These are phyloP conservation scores for Panicum miliaceum DNA, from an alignment of 176 grass and related monocot species.

Conservation along the genomic window DNA sequence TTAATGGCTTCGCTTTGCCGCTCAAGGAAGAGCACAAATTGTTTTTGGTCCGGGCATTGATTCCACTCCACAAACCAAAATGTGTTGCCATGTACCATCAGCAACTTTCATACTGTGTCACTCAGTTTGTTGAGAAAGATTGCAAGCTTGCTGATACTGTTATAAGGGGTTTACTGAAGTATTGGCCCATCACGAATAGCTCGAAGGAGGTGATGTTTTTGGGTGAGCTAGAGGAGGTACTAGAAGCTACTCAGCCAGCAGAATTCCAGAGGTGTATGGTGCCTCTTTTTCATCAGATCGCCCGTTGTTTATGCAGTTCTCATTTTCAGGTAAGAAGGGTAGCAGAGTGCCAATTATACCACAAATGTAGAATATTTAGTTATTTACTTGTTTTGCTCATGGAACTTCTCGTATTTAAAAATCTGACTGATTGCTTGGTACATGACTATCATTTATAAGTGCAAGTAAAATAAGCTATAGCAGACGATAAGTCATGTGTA, in stretches of 20 bases:
- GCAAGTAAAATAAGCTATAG: slow-evolving; percentile 40
- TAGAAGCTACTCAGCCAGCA: slow-evolving; percentile 69
- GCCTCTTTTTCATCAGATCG: slow-evolving; percentile 65
- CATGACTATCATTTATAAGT: slow-evolving; percentile 23
- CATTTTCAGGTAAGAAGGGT: slow-evolving; percentile 75
- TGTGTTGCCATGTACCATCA: slow-evolving; percentile 78
- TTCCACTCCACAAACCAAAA: slow-evolving; percentile 85
- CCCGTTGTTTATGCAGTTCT: slow-evolving; percentile 65
- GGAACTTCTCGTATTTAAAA: slow-evolving; percentile 6
- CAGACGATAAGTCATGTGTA: slow-evolving; percentile 20
- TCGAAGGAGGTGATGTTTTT: slow-evolving; percentile 85
- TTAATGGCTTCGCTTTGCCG: slow-evolving; percentile 78
- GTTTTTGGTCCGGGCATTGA: slow-evolving; percentile 65
- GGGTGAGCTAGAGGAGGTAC: slow-evolving; percentile 73
- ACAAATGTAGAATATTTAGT: slow-evolving; percentile 4
- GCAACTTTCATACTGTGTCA: slow-evolving; percentile 73
- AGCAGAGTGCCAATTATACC: slow-evolving; percentile 11
- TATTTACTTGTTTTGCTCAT: slow-evolving; percentile 14
- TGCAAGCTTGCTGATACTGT: slow-evolving; percentile 84
- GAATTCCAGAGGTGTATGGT: slow-evolving; percentile 83
- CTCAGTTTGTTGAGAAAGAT: slow-evolving; percentile 79
- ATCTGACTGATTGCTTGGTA: not conserved
- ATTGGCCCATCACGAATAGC: slow-evolving; percentile 83
- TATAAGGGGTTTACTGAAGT: slow-evolving; percentile 76
- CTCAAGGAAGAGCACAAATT: slow-evolving; percentile 83